phyloP scores from a whole-genome alignment of 768 basidiomycete genomes.

The Leccinum fibrillosum region DNA sequence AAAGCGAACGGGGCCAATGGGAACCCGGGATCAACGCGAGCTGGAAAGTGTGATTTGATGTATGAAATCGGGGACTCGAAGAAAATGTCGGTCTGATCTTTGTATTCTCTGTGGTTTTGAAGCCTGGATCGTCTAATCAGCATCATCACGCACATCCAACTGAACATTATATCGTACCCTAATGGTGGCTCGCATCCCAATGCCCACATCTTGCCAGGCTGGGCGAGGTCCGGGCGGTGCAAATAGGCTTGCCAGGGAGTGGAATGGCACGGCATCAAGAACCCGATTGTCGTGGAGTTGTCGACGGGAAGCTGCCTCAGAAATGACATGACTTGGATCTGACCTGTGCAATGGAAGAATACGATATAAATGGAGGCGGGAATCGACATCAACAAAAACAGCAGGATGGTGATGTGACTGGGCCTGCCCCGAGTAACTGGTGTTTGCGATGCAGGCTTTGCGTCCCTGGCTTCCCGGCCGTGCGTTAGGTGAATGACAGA shows the following conservation, averaged over 20 bases:
- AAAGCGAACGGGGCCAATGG: constrained; percentile 58
- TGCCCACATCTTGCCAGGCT: constrained; percentile 64
- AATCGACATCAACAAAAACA: constrained; percentile 50
- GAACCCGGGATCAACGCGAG: constrained; percentile 55
- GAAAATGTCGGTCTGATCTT: constrained; percentile 81
- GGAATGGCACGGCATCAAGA: constrained; percentile 96
- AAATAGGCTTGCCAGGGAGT: constrained; percentile 89
- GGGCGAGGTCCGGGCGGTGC: constrained; percentile 64
- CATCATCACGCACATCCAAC: background rate
- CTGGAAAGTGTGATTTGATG: constrained; percentile 65
- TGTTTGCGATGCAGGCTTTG: background rate
- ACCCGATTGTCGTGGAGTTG: constrained; percentile 61
- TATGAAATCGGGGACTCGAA: constrained; percentile 70
- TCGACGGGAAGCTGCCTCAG: constrained; percentile 51
- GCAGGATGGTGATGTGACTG: constrained; percentile 29
- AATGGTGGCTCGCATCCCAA: constrained; percentile 93
- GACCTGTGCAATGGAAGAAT: constrained; percentile 76
- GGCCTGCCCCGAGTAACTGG: constrained; percentile 14
- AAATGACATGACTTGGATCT: constrained; percentile 71
- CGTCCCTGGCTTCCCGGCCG: background rate
- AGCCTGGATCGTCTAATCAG: constrained; percentile 25
- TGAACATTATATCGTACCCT: constrained; percentile 46
- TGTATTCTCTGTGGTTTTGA: constrained; percentile 55
- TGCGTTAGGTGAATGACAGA: constrained; percentile 54
- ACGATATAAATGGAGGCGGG: constrained; percentile 67